Conservation (phyloP, 1,284 basidiomycete genomes). For the Heterobasidion annosum region DNA sequence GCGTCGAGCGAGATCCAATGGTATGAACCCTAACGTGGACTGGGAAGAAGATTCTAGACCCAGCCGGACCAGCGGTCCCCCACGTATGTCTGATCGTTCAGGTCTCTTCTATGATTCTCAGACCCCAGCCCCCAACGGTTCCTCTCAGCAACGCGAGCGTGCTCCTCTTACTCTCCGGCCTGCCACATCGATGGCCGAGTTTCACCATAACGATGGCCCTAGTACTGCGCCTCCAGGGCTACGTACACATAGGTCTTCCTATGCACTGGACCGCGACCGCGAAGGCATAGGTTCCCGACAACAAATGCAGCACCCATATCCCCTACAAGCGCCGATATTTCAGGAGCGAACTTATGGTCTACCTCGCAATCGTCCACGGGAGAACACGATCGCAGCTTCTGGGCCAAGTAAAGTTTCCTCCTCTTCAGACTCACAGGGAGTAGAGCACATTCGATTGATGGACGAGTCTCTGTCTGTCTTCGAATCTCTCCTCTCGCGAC, state of each 20-base stretch:
- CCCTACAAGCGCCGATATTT: conserved; percentile 4
- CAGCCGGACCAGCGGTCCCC: conserved; percentile 2
- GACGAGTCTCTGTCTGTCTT: conserved; percentile 61
- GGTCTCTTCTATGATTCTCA: conserved; percentile 5
- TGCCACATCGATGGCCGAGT: conserved; percentile 42
- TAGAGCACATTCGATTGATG: conserved; percentile 61
- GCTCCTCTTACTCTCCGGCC: conserved; percentile 6
- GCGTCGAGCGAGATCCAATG: conserved; percentile 15
- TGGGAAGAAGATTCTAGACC: conserved; percentile 6
- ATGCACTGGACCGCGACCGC: conserved; percentile 16
- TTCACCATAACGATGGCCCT: conserved; percentile 9
- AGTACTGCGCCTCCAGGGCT: conserved; percentile 25
- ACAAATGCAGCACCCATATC: conserved; percentile 3
- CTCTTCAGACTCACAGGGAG: conserved; percentile 15
- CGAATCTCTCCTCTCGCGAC: conserved; percentile 49
- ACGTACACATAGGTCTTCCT: conserved; percentile 24
- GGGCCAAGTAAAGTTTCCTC: neutral
- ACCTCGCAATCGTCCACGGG: conserved; percentile 5
- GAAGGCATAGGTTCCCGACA: conserved; percentile 10
- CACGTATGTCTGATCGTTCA: conserved; percentile 4
- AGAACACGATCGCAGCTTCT: neutral
- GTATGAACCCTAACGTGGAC: conserved; percentile 13
- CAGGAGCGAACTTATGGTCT: conserved; percentile 13
- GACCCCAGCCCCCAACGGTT: conserved; percentile 8
- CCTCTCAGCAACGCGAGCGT: conserved; percentile 5